phyloP scores from a whole-genome alignment of 129 eudicot species.

The Helianthus annuus region HanXRQr2.0-SUNRISE NC_035448.2:76462705-76463204 shows the following conservation, averaged over 20 bases:
- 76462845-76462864: conserved; percentile 57
- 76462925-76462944: conserved; percentile 44
- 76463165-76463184: conserved; percentile 67
- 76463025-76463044: conserved; percentile 31
- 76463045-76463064: conserved; percentile 46
- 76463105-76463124: conserved; percentile 39
- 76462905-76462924: conserved; percentile 42
- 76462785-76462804: conserved; percentile 34
- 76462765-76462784: conserved; percentile 56
- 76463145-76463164: conserved; percentile 50
- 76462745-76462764: too few relatives aligned
- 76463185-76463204: conserved; percentile 23
- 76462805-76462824: conserved; percentile 34
- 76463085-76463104: conserved; percentile 46
- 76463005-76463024: conserved; percentile 42
- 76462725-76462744: too few relatives aligned
- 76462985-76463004: conserved; percentile 49
- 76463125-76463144: conserved; percentile 40
- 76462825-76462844: conserved; percentile 47
- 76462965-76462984: conserved; percentile 47
- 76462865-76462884: conserved; percentile 50
- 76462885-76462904: conserved; percentile 46
- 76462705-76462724: too few relatives aligned
- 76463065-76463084: conserved; percentile 39
- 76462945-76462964: conserved; percentile 58